Evolutionary conservation across 257 asterid species (phyloP).

Genomic region (Solanum pimpinellifolium): DNA sequence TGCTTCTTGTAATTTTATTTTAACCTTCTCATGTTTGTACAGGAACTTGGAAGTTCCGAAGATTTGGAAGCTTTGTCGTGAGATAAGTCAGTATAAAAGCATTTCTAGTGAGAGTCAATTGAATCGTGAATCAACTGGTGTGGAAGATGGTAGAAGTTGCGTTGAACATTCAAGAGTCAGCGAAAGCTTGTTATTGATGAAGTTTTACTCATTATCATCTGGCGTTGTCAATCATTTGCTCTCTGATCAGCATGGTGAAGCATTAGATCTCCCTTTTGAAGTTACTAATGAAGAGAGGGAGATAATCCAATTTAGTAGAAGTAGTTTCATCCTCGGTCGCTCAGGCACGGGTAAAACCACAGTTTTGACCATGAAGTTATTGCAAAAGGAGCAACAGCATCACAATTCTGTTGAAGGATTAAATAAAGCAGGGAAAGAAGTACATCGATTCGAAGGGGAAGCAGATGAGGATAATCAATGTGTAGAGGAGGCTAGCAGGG

Average conservation of each 20-base stretch:
- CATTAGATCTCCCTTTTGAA: constrained; percentile 55
- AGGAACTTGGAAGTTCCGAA: constrained; percentile 53
- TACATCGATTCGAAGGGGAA: not conserved
- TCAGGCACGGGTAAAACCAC: constrained; percentile 76
- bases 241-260: constrained; percentile 27
- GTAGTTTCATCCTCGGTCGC: constrained; percentile 55
- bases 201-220: constrained; percentile 47
- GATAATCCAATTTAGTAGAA: constrained; percentile 32
- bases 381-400: constrained; percentile 34
- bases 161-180: constrained; percentile 53
- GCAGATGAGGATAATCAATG: not conserved
- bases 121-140: constrained; percentile 6
- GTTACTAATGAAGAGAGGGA: constrained; percentile 56
- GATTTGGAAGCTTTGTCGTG: constrained; percentile 29
- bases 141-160: constrained; percentile 13
- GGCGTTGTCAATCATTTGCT: constrained; percentile 45
- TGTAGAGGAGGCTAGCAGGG: not conserved
- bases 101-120: not conserved
- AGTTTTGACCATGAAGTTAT: constrained; percentile 48
- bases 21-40: not conserved
- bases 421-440: not conserved
- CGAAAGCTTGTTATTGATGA: constrained; percentile 56
- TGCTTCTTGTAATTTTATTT: not conserved
- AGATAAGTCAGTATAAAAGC: constrained; percentile 25
- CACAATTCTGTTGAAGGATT: constrained; percentile 23